Percentiles rank a stretch among this genome's conserved stretches.
Evolutionary conservation across 805 yeast genomes (phyloP).

Genomic region (Metschnikowia sp.): DNA sequence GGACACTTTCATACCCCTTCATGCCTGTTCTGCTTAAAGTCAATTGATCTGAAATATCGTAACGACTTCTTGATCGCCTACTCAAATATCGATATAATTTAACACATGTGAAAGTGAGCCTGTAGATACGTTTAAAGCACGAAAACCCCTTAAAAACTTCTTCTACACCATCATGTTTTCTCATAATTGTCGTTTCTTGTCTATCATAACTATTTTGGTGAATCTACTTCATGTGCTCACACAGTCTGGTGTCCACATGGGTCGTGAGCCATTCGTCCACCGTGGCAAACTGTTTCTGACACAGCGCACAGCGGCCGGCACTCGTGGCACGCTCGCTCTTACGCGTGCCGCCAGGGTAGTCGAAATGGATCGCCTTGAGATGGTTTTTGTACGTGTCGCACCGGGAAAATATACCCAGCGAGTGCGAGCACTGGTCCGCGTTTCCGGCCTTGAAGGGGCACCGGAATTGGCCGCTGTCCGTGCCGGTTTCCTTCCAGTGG

Average conservation of each 20-base stretch:
- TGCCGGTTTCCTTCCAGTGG: conserved; percentile 75
- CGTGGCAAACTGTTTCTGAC: conserved; percentile 60
- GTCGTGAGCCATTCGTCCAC: conserved; percentile 77
- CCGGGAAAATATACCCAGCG: conserved; percentile 79
- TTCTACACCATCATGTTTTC: too few relatives aligned
- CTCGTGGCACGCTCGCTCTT: conserved; percentile 69
- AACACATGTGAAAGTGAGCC: too few relatives aligned
- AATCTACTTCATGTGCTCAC: conserved; percentile 19
- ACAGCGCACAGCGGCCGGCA: conserved; percentile 73
- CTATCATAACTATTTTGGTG: neutral
- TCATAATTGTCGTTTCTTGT: too few relatives aligned
- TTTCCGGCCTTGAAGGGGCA: conserved; percentile 63
- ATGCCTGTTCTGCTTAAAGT: too few relatives aligned
- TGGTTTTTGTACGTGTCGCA: conserved; percentile 93
- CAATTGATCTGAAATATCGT: too few relatives aligned
- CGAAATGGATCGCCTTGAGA: conserved; percentile 83
- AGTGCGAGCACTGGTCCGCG: conserved; percentile 59
- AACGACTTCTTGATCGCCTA: too few relatives aligned
- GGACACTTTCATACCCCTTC: too few relatives aligned
- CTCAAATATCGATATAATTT: too few relatives aligned
- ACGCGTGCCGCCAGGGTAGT: conserved; percentile 82
- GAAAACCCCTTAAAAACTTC: too few relatives aligned
- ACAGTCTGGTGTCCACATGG: conserved; percentile 59
- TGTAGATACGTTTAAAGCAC: too few relatives aligned
- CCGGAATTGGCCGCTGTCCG: conserved; percentile 63